Conservation (phyloP, 2,329 filamentous ascomycete genomes). For the Metarhizium robertsii region DNA sequence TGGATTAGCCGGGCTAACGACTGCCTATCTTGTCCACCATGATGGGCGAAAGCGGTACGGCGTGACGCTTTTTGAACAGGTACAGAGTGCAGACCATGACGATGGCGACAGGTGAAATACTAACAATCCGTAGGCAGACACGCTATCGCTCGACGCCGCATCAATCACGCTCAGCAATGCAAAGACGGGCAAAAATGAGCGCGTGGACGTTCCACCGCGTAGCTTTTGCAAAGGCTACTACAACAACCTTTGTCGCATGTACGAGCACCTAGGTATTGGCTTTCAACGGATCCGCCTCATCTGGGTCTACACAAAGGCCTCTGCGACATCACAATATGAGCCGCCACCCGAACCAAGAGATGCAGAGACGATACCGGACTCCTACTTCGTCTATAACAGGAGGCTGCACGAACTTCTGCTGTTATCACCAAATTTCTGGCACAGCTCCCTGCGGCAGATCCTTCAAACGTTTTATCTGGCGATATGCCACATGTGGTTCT, state of each 20-base stretch:
- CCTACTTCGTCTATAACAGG: constrained; percentile 44
- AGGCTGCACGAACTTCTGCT: constrained; percentile 41
- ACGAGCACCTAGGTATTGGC: constrained; percentile 40
- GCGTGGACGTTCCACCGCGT: constrained; percentile 30
- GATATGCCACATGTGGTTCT: constrained; percentile 44
- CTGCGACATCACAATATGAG: constrained; percentile 6
- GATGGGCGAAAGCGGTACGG: constrained; percentile 20
- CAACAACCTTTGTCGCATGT: constrained; percentile 44
- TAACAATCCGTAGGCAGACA: constrained; percentile 16
- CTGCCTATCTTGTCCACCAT: constrained; percentile 24
- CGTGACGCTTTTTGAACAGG: constrained; percentile 29
- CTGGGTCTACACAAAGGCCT: constrained; percentile 37
- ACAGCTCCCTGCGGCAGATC: constrained; percentile 27
- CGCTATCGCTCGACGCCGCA: constrained; percentile 27
- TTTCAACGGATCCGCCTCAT: constrained; percentile 42
- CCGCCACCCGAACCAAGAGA: constrained; percentile 1
- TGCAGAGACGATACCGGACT: constrained; percentile 15
- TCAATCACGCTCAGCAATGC: constrained; percentile 26
- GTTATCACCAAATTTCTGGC: constrained; percentile 25
- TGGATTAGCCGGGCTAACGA: constrained; percentile 27
- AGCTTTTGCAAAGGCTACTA: constrained; percentile 38
- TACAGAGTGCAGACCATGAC: constrained; percentile 4
- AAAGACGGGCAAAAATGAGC: constrained; percentile 19
- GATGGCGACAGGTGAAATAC: neutral
- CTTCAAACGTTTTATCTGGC: constrained; percentile 33